phyloP scores from a whole-genome alignment of 1,139 yeast species.

The Hansenula sp. region DNA sequence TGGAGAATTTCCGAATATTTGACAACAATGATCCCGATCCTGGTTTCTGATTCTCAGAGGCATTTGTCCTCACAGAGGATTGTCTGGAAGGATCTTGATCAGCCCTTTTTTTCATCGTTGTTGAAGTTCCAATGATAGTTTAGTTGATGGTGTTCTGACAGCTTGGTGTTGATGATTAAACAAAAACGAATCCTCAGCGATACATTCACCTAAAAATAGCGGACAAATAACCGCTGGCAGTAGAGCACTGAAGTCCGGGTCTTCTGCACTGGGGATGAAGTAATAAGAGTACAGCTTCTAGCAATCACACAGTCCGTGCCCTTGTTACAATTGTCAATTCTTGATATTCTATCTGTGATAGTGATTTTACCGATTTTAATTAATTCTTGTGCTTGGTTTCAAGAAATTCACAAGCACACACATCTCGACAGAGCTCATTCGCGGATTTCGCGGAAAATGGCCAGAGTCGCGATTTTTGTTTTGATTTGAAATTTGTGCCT shows the following conservation, averaged over 20 bases:
- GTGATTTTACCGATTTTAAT: too few species aligned
- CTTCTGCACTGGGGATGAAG: too few species aligned
- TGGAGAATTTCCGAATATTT: slow-evolving; percentile 23
- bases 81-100: slow-evolving; percentile 15
- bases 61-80: slow-evolving; percentile 15
- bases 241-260: not conserved
- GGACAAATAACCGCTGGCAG: not conserved
- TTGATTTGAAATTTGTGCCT: not conserved
- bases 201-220: not conserved
- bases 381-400: too few species aligned
- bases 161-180: not conserved
- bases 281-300: too few species aligned
- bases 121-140: not conserved
- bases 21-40: slow-evolving; percentile 18
- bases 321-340: too few species aligned
- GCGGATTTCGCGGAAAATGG: too few species aligned
- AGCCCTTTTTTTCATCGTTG: slow-evolving; percentile 14
- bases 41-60: slow-evolving; percentile 1
- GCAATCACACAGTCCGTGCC: too few species aligned
- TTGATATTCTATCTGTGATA: too few species aligned
- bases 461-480: not conserved
- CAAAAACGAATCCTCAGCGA: not conserved
- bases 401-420: too few species aligned
- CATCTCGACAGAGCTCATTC: not conserved
- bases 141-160: not conserved